Base-by-base conservation (phyloP, 2,329 filamentous ascomycete species). In the Lasiodiplodia gonubiensis region DNA sequence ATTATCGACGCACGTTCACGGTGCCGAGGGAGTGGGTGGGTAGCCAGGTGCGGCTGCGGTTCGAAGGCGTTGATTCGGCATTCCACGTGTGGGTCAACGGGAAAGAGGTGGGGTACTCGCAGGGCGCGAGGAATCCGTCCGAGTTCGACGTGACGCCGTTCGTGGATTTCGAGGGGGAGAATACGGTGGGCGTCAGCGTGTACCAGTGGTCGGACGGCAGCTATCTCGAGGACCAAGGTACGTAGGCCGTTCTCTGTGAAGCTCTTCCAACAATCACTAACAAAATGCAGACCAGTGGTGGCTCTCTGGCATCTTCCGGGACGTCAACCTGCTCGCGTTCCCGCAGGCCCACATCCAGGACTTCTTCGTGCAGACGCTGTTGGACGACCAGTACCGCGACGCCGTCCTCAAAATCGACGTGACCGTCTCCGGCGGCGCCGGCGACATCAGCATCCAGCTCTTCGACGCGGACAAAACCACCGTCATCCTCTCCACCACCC, bases 81-180 rank as follows among this genome's bases (percentile, higher is more conserved):
- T 92, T 89, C 71, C 89, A 92, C 74, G 78, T 92, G 12, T 92
- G 86, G 84, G 78, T 92, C 7, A 92, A 92, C 70, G 88, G 88
- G 0, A 74, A 80, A 18, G 78, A 88, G 42, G 80, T 91, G 2
- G 90, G 90, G 2, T 92, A 92, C 72, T 86, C 86, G 2, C 89
- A 92, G 72, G 90, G 90, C 0, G 86, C 86, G 11, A 82, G 90
- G 46, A 92, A 92, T 71, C 83, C 90, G 0, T 84, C 87, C 8
- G 90, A 92, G 73, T 92, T 91, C 71, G 90, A 92, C 69, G 80
- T 92, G 14, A 88, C 88, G 0, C 71, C 78, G 0, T 77, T 82
- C 37, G 78, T 92, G 1, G 74, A 79, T 23, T 73, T 75, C 7
- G 76, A 77, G 4, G 79, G 72, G 3, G 77, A 82, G 54, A 92